Conservation (phyloP, 225 moss, liverwort and hornwort species). For the Rhytidiadelphus loreus region DNA sequence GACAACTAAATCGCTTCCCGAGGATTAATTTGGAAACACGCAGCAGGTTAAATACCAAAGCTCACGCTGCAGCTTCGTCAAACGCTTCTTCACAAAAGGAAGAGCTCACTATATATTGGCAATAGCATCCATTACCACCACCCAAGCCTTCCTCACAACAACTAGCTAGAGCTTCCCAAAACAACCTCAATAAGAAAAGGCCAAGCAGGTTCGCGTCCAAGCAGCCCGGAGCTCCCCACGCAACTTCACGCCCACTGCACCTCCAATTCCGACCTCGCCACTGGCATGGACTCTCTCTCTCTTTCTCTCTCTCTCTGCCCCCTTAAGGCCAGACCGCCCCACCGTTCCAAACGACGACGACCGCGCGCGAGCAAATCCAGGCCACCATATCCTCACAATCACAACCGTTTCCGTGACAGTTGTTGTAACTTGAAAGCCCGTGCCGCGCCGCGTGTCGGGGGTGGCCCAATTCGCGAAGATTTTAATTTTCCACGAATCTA, state of each 20-base stretch:
- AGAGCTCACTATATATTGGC: neutral
- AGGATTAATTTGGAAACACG: neutral
- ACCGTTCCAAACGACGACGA: neutral
- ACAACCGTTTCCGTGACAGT: conserved; percentile 6
- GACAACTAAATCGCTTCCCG: neutral
- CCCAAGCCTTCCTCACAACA: neutral
- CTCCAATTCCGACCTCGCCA: neutral
- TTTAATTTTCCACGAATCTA: neutral
- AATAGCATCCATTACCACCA: neutral
- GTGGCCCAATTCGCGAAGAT: neutral
- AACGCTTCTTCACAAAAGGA: neutral
- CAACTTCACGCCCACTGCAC: neutral
- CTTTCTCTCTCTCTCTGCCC: neutral
- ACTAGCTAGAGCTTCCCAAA: neutral
- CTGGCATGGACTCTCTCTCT: neutral
- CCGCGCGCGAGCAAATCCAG: neutral
- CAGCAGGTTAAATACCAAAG: neutral
- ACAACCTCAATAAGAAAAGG: neutral
- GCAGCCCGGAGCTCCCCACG: neutral
- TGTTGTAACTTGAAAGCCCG: neutral
- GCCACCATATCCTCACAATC: neutral
- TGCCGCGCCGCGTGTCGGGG: neutral
- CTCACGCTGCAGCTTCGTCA: neutral
- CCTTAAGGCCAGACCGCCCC: neutral
- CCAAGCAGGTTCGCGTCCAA: neutral